These are phyloP conservation scores for Cyathus striatus DNA, from an alignment of 768 basidiomycete species.

Conservation along the genomic window DNA sequence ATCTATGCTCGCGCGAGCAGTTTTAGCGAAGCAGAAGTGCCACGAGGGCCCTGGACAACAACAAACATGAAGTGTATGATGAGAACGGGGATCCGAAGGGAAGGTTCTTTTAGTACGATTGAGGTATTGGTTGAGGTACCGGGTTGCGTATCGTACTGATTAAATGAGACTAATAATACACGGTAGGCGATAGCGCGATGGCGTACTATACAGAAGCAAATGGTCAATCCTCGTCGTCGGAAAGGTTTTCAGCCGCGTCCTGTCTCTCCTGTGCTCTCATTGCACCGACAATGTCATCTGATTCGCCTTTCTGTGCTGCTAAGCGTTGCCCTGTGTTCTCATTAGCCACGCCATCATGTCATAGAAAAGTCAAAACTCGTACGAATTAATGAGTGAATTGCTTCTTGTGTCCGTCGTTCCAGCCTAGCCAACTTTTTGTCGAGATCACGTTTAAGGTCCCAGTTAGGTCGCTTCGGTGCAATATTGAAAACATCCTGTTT, in stretches of 20 bases:
- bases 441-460: constrained; percentile 93
- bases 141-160: constrained; percentile 7
- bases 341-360: constrained; percentile 1
- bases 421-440: constrained; percentile 85
- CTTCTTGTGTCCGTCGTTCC: constrained; percentile 88
- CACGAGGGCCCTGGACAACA: too few species aligned
- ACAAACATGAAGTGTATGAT: too few species aligned
- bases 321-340: constrained; percentile 82
- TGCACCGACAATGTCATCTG: constrained; percentile 76
- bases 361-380: constrained; percentile 22
- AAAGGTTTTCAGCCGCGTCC: constrained; percentile 44
- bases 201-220: constrained; percentile 11
- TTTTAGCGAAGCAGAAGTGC: too few species aligned
- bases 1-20: too few species aligned
- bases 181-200: constrained; percentile 12
- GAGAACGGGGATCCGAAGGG: too few species aligned
- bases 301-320: constrained; percentile 71
- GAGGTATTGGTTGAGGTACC: too few species aligned
- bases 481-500: constrained; percentile 97
- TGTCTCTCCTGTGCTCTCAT: constrained; percentile 74
- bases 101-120: too few species aligned
- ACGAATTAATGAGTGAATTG: constrained; percentile 93
- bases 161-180: constrained; percentile 8
- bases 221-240: constrained; percentile 59
- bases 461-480: constrained; percentile 93